Evolutionary conservation across 805 yeast species (phyloP).

Genomic region (Teunomyces cretensis): DNA sequence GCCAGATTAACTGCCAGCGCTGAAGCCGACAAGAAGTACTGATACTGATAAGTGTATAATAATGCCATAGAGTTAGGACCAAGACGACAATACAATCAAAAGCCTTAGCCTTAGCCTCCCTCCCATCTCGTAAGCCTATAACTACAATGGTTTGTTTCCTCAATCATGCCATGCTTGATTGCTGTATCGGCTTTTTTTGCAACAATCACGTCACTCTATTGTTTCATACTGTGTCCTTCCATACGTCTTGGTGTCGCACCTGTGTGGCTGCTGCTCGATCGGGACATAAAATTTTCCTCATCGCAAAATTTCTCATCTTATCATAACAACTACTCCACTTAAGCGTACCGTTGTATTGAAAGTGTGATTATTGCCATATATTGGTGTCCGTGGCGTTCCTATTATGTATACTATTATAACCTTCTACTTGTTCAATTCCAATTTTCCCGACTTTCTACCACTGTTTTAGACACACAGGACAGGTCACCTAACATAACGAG

Average conservation of each 20-base stretch:
- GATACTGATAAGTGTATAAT: constrained; percentile 2
- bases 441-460: constrained; percentile 2
- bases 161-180: too few species aligned
- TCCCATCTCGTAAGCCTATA: too few species aligned
- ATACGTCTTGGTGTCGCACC: too few species aligned
- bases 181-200: too few species aligned
- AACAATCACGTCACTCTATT: too few species aligned
- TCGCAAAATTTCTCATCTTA: constrained; percentile 5
- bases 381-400: neutral
- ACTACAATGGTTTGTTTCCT: too few species aligned
- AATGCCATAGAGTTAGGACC: neutral
- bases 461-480: neutral
- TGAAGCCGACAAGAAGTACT: constrained; percentile 16
- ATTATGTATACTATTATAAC: constrained; percentile 5
- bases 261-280: too few species aligned
- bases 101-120: too few species aligned
- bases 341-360: neutral
- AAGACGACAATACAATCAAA: too few species aligned
- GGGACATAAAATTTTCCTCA: constrained; percentile 1
- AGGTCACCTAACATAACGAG: too few species aligned
- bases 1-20: constrained; percentile 52
- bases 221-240: too few species aligned
- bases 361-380: too few species aligned
- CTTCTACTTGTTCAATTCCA: neutral
- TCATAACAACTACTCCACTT: neutral